Percentiles rank a stretch among this genome's conserved stretches.
Conservation (phyloP, 805 yeast genomes). For the Barnettozyma botsteinii region DNA sequence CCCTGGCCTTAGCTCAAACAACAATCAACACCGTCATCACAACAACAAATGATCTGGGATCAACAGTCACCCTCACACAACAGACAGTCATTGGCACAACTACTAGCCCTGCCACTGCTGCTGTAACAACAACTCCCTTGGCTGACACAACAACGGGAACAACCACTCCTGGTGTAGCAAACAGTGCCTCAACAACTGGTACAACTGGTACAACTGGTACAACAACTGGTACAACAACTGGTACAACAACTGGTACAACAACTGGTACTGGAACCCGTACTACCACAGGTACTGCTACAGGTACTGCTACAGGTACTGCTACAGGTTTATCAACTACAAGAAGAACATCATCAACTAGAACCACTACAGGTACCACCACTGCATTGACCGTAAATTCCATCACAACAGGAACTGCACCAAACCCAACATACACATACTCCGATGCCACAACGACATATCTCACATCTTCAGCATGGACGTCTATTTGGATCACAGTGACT, state of each 20-base stretch:
- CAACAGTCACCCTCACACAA: conserved; percentile 22
- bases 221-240: not conserved
- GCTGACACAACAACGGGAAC: conserved; percentile 3
- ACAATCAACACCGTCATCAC: conserved; percentile 18
- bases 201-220: conserved; percentile 2
- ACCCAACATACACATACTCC: conserved; percentile 26
- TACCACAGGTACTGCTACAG: conserved; percentile 5
- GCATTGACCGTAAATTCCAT: conserved; percentile 13
- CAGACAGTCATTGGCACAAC: conserved; percentile 6
- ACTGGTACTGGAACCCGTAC: conserved; percentile 12
- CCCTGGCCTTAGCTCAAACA: conserved; percentile 2
- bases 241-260: conserved; percentile 6
- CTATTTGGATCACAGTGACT: conserved; percentile 49
- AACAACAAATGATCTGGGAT: conserved; percentile 23
- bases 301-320: conserved; percentile 11
- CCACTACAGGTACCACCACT: conserved; percentile 21
- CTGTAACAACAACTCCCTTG: not conserved
- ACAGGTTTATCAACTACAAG: conserved; percentile 5
- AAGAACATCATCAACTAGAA: conserved; percentile 1
- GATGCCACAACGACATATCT: conserved; percentile 26
- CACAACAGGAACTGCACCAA: conserved; percentile 9
- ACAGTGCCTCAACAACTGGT: conserved; percentile 1
- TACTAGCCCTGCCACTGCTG: not conserved
- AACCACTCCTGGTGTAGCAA: conserved; percentile 8
- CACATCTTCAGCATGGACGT: conserved; percentile 28